phyloP scores from a whole-genome alignment of 108 stramenopile species.

The Bacterosira constricta region DNA sequence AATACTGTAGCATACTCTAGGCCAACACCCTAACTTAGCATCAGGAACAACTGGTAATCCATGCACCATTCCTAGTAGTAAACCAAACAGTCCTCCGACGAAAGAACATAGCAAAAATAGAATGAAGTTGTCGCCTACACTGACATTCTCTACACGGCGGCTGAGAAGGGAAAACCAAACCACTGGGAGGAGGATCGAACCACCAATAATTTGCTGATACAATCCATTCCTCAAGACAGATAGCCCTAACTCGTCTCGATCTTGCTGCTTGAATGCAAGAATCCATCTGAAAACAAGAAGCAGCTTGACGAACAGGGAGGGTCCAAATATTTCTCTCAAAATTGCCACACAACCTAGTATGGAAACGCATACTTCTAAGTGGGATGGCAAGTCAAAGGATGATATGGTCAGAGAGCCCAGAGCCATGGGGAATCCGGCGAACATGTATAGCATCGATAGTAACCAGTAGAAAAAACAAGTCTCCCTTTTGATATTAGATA shows the following conservation, averaged over 20 bases:
- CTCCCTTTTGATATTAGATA: conserved; percentile 11
- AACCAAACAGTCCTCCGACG: conserved; percentile 32
- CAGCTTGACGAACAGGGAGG: conserved; percentile 12
- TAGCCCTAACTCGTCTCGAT: conserved; percentile 39
- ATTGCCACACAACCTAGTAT: conserved; percentile 26
- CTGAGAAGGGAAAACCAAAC: conserved; percentile 15
- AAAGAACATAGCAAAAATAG: conserved; percentile 2
- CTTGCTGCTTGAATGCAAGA: conserved; percentile 1
- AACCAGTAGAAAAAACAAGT: conserved; percentile 4
- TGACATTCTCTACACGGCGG: conserved; percentile 9
- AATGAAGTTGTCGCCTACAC: not conserved
- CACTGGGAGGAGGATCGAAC: conserved; percentile 1
- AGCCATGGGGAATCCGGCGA: conserved; percentile 32
- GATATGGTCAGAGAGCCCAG: conserved; percentile 20
- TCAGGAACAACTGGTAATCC: conserved; percentile 31
- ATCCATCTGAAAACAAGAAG: conserved; percentile 22
- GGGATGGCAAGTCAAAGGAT: conserved; percentile 7
- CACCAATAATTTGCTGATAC: conserved; percentile 29
- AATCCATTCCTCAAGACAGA: conserved; percentile 30
- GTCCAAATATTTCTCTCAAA: conserved; percentile 43
- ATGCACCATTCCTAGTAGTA: conserved; percentile 24
- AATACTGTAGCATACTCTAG: conserved; percentile 19
- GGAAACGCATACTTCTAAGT: not conserved
- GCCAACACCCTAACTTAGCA: conserved; percentile 31
- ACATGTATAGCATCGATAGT: conserved; percentile 18